Base-by-base conservation (phyloP, 1,284 basidiomycete genomes). In the Pholiota adiposa region DNA sequence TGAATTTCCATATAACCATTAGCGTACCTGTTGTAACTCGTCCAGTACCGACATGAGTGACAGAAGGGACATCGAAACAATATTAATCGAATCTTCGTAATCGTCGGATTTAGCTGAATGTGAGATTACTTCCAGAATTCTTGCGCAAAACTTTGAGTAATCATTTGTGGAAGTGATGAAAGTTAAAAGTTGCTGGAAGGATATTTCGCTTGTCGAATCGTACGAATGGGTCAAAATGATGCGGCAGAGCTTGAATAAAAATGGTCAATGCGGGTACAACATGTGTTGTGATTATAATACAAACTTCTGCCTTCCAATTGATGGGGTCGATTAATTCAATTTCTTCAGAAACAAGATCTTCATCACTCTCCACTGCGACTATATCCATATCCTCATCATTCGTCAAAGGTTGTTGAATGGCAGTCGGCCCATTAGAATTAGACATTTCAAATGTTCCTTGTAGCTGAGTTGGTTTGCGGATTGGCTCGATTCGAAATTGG, bases 281-380 rank as follows among this genome's bases (percentile, higher is more conserved):
- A 48, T 36, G 52, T 6, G n/a, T 12, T 12, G 36, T 46, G 2
- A 21, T 43, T n/a, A 43, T 41, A 1, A 14, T n/a, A 38, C 75
- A 56, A 66, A 90, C 90, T 77, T 88, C 82, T 27, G 77, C 75
- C 58, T 77, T 81, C 83, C 83, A 84, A 63, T 82, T 79, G 27
- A 79, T 73, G 54, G 75, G 71, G 46, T 75, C 71, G 25, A 77
- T 58, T 16, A 68, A 62, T 33, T 79, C 73, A 27, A 73, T 33
- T 25, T 74, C 73, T 44, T 77, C 78, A 29, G 70, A 60, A 14
- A 61, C 23, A 23, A 49, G 50, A 31, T 67, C 69, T 27, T 66
- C 66, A 8, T 68, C 68, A 16, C 55, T 59, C n/a, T 71, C 73
- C 7, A 72, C 69, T 58, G 68, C 64, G 16, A 63, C 43, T 12